Evolutionary conservation across 176 grass and related monocot species (phyloP).

Genomic region (Phragmites australis): DNA sequence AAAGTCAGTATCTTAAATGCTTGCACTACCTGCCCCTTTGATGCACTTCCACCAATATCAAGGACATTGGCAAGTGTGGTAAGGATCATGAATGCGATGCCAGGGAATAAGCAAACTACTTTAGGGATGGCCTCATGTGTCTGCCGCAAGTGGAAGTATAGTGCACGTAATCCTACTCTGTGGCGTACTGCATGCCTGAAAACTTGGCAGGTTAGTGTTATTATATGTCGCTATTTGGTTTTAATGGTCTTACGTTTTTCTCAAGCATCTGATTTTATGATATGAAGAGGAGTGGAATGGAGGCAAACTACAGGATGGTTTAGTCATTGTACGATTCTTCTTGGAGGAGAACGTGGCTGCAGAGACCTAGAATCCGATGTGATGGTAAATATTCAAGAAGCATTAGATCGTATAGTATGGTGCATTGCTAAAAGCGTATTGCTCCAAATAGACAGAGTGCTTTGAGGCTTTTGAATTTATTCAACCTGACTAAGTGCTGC

Average conservation of each 20-base stretch:
- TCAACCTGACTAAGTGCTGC: neutral
- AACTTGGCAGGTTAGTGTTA: constrained; percentile 78
- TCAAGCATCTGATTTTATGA: constrained; percentile 32
- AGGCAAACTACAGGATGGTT: constrained; percentile 71
- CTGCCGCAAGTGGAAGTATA: constrained; percentile 95
- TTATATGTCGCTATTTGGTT: constrained; percentile 28
- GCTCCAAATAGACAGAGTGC: neutral
- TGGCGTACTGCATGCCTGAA: constrained; percentile 79
- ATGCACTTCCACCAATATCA: constrained; percentile 97
- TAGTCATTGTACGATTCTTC: constrained; percentile 71
- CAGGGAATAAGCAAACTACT: too few species aligned
- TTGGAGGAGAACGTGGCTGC: constrained; percentile 99
- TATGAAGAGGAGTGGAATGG: constrained; percentile 66
- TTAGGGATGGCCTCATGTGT: constrained; percentile 87
- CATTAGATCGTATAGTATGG: constrained; percentile 17
- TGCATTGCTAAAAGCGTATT: constrained; percentile 12
- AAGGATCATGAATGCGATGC: too few species aligned
- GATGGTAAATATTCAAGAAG: constrained; percentile 63
- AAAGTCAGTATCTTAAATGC: constrained; percentile 99
- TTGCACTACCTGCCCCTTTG: constrained; percentile 97
- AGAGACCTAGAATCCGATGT: constrained; percentile 73
- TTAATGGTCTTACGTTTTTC: constrained; percentile 17
- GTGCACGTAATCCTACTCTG: constrained; percentile 74
- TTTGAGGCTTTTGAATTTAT: constrained; percentile 31
- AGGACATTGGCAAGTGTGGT: constrained; percentile 99